Percentiles rank a stretch among this genome's conserved stretches.
phyloP scores from a whole-genome alignment of 1,284 basidiomycete genomes.

The Ceratobasidium sp. region DNA sequence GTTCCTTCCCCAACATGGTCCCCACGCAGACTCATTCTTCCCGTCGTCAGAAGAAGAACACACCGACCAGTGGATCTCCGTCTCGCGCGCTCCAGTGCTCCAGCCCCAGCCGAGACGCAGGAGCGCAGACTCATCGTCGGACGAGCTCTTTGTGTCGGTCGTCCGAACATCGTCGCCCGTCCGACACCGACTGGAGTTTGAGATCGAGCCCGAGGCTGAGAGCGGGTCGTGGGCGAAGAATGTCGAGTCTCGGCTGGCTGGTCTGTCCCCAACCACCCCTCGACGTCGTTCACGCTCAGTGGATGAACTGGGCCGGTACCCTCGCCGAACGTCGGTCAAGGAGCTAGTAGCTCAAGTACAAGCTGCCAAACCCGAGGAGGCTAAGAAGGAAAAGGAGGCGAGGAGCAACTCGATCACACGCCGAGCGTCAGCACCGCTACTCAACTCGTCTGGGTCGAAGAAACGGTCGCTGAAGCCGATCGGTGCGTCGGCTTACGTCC shows the following conservation, averaged over 20 bases:
- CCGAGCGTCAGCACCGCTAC: conserved; percentile 18
- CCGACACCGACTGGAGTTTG: background rate
- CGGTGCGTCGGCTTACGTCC: conserved; percentile 6
- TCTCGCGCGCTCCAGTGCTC: conserved; percentile 1
- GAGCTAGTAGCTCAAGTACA: no score
- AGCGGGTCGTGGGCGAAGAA: background rate
- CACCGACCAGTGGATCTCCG: conserved; percentile 21
- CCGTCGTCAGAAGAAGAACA: conserved; percentile 12
- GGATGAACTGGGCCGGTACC: background rate
- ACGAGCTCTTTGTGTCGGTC: background rate
- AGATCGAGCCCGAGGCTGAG: conserved; percentile 5
- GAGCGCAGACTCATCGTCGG: background rate
- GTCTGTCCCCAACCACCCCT: background rate
- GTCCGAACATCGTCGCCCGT: background rate
- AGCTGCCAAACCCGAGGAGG: conserved; percentile 4
- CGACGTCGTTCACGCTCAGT: background rate
- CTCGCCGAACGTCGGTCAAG: background rate
- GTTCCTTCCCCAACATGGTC: background rate
- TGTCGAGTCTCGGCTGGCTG: conserved; percentile 11
- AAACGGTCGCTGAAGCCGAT: conserved; percentile 8
- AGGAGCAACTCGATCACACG: conserved; percentile 9
- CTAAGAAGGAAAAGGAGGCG: background rate
- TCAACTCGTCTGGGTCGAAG: background rate
- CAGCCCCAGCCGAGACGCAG: background rate
- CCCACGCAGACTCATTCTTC: conserved; percentile 6